Conservation (phyloP, 345 rosid species). For the Citrus inodora region DNA sequence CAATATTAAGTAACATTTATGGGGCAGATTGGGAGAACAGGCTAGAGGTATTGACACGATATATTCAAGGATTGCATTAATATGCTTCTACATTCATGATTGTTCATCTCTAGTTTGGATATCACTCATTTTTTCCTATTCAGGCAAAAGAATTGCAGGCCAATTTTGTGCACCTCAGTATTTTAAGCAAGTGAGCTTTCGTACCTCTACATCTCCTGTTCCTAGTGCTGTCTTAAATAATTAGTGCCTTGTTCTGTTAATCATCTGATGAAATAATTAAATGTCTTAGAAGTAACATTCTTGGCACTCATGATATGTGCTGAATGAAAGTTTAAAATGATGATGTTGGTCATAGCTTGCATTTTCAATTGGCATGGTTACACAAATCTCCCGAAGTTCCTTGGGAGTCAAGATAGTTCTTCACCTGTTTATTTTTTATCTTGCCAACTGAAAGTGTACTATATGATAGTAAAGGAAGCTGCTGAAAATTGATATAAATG, state of each 20-base stretch:
- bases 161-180: slow-evolving; percentile 76
- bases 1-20: slow-evolving; percentile 52
- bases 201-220: neutral
- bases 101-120: slow-evolving; percentile 5
- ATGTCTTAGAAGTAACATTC: neutral
- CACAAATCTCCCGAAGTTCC: neutral
- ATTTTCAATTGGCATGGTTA: neutral
- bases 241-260: neutral
- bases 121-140: slow-evolving; percentile 10
- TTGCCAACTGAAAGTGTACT: neutral
- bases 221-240: neutral
- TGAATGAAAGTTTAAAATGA: neutral
- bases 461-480: neutral
- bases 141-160: slow-evolving; percentile 89
- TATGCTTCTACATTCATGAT: neutral
- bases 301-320: too few species aligned
- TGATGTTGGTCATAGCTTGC: neutral
- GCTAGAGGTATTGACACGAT: slow-evolving; percentile 63
- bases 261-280: neutral
- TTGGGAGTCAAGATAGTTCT: neutral
- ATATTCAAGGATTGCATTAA: neutral
- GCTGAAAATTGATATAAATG: too few species aligned
- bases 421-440: neutral
- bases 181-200: slow-evolving; percentile 70
- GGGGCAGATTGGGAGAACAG: slow-evolving; percentile 84